Evolutionary conservation across 805 yeast species (phyloP).

Genomic region (Candida coquimbonensis): DNA sequence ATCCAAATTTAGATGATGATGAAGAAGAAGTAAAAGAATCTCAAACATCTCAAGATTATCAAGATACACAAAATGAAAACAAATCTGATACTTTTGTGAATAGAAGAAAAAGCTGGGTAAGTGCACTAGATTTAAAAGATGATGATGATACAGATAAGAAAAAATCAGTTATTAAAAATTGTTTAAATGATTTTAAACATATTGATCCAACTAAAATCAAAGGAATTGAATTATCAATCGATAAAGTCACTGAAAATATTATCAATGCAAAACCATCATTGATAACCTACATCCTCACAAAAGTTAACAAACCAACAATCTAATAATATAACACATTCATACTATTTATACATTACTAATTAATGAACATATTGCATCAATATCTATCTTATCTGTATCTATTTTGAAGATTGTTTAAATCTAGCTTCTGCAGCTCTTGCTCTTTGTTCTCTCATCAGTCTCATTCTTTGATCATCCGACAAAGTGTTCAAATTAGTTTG

Average conservation of each 20-base stretch:
- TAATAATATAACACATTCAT: slow-evolving; percentile 3
- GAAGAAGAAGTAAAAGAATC: slow-evolving; percentile 15
- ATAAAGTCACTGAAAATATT: slow-evolving; percentile 27
- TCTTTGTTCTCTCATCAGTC: slow-evolving; percentile 86
- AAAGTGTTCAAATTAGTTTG: slow-evolving; percentile 51
- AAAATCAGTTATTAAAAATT: slow-evolving; percentile 42
- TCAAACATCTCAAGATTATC: background rate
- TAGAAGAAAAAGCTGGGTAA: slow-evolving; percentile 15
- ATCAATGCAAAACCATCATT: slow-evolving; percentile 19
- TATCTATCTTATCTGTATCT: background rate
- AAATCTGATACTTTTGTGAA: too few species aligned
- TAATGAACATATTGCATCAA: too few species aligned
- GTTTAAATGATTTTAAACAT: slow-evolving; percentile 59
- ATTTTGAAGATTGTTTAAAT: slow-evolving; percentile 29
- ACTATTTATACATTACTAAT: background rate
- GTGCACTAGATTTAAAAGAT: slow-evolving; percentile 16
- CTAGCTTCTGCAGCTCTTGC: slow-evolving; percentile 97
- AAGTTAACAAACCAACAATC: slow-evolving; percentile 24
- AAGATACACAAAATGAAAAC: too few species aligned
- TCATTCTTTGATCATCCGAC: slow-evolving; percentile 64
- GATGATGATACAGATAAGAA: slow-evolving; percentile 22
- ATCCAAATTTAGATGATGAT: slow-evolving; percentile 14
- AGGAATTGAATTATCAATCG: slow-evolving; percentile 21
- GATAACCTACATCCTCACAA: slow-evolving; percentile 36
- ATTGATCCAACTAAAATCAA: slow-evolving; percentile 37